These are phyloP conservation scores for Penicillium flavigenum DNA, from an alignment of 495 filamentous ascomycete genomes.

Conservation along the genomic window DNA sequence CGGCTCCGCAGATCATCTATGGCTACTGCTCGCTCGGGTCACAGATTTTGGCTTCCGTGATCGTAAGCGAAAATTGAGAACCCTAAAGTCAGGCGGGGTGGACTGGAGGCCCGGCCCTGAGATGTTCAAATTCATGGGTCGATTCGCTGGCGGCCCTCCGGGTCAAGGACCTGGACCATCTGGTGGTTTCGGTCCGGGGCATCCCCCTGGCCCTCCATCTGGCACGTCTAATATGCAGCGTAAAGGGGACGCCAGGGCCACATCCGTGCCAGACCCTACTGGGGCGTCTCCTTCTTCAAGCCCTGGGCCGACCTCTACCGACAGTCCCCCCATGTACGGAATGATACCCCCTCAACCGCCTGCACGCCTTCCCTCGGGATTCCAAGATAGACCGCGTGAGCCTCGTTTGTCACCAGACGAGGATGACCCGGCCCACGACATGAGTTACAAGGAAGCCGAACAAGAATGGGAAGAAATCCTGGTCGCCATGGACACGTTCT, in stretches of 20 bases:
- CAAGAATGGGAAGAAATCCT: constrained; percentile 77
- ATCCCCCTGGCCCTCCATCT: constrained; percentile 15
- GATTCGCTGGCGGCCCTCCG: constrained; percentile 31
- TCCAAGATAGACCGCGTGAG: constrained; percentile 27
- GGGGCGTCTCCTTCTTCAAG: constrained; percentile 14
- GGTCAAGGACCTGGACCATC: constrained; percentile 15
- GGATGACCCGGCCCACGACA: constrained; percentile 54
- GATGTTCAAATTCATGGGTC: constrained; percentile 47
- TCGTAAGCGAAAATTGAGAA: constrained; percentile 70
- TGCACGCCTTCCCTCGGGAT: constrained; percentile 42
- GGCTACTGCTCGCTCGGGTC: constrained; percentile 79
- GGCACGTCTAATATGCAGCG: constrained; percentile 19
- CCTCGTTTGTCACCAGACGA: constrained; percentile 22
- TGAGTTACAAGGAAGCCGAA: constrained; percentile 66
- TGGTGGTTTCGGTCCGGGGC: constrained; percentile 1
- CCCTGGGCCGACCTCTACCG: constrained; percentile 8
- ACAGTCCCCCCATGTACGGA: constrained; percentile 50
- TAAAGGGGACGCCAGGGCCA: constrained; percentile 12
- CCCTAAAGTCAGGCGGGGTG: constrained; percentile 44
- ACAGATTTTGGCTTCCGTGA: constrained; percentile 79
- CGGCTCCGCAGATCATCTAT: constrained; percentile 81
- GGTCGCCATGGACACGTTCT: constrained; percentile 65
- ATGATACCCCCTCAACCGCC: constrained; percentile 50
- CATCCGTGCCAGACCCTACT: constrained; percentile 9
- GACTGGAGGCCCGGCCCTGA: constrained; percentile 59